Percentiles rank a stretch among this genome's conserved stretches.
phyloP scores from a whole-genome alignment of 2,329 filamentous ascomycete genomes.

The Hymenotorrendiella dingleyae region DNA sequence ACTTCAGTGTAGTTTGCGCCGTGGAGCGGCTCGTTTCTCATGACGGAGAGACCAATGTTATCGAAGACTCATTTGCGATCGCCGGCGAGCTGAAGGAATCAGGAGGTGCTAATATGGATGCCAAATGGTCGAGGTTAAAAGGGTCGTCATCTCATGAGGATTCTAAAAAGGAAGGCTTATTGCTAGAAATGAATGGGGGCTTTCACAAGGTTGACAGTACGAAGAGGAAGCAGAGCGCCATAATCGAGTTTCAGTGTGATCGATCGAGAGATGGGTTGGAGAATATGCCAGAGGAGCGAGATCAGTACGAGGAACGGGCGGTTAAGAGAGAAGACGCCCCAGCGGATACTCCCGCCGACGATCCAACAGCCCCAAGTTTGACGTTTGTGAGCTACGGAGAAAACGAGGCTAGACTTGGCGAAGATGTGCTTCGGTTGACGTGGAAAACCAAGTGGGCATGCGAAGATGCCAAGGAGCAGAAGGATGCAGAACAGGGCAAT shows the following conservation, averaged over 20 bases:
- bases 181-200: constrained; percentile 61
- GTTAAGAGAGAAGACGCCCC: constrained; percentile 30
- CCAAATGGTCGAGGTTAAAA: constrained; percentile 60
- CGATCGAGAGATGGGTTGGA: constrained; percentile 66
- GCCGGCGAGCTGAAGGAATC: constrained; percentile 61
- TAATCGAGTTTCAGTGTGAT: constrained; percentile 84
- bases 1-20: constrained; percentile 57
- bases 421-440: constrained; percentile 64
- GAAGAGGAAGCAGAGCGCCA: constrained; percentile 56
- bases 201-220: constrained; percentile 47
- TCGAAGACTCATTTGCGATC: constrained; percentile 61
- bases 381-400: constrained; percentile 68
- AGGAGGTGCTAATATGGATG: constrained; percentile 56
- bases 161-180: constrained; percentile 63
- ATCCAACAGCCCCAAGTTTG: constrained; percentile 52
- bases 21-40: constrained; percentile 54
- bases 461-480: constrained; percentile 47
- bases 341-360: constrained; percentile 24
- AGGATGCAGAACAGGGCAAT: constrained; percentile 36
- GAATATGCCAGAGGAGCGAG: constrained; percentile 53
- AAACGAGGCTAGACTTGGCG: constrained; percentile 38
- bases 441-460: constrained; percentile 91
- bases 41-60: constrained; percentile 41
- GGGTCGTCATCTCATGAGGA: constrained; percentile 59
- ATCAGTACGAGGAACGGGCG: constrained; percentile 43